Evolutionary conservation across 1,284 basidiomycete species (phyloP).

Genomic region (Fomitopsis betulina): DNA sequence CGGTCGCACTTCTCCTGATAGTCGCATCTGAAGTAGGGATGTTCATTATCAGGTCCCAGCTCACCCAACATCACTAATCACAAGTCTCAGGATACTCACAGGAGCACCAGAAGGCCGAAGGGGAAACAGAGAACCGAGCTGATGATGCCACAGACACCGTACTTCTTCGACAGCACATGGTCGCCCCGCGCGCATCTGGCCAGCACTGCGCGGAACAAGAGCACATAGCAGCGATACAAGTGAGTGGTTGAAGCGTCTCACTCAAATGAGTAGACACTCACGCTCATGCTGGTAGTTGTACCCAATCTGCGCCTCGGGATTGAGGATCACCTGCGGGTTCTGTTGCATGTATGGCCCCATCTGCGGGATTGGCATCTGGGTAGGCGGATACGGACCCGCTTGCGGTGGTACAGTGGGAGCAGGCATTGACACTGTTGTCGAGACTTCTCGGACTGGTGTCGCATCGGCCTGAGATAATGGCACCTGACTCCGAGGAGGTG

Average conservation of each 20-base stretch:
- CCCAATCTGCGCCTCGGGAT: not conserved
- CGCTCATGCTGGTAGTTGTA: not conserved
- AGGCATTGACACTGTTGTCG: too few species aligned
- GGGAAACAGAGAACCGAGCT: slow-evolving; percentile 19
- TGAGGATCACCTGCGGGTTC: not conserved
- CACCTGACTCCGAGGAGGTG: too few species aligned
- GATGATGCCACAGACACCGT: slow-evolving; percentile 19
- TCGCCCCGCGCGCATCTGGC: slow-evolving; percentile 22
- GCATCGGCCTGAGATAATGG: too few species aligned
- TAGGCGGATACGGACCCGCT: not conserved
- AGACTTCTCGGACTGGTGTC: too few species aligned
- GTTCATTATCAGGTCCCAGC: not conserved
- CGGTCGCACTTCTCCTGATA: slow-evolving; percentile 19
- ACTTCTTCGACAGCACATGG: slow-evolving; percentile 17
- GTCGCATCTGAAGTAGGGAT: slow-evolving; percentile 9
- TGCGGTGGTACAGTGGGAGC: not conserved
- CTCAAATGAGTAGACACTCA: not conserved
- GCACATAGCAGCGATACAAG: not conserved
- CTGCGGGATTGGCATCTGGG: not conserved
- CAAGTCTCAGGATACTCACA: slow-evolving; percentile 11
- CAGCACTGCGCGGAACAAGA: too few species aligned
- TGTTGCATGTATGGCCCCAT: too few species aligned
- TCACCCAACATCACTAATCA: not conserved
- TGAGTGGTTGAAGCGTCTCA: not conserved
- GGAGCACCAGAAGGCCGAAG: slow-evolving; percentile 17